Conservation (phyloP, 257 asterid species). For the Solanum paucissectum region DNA sequence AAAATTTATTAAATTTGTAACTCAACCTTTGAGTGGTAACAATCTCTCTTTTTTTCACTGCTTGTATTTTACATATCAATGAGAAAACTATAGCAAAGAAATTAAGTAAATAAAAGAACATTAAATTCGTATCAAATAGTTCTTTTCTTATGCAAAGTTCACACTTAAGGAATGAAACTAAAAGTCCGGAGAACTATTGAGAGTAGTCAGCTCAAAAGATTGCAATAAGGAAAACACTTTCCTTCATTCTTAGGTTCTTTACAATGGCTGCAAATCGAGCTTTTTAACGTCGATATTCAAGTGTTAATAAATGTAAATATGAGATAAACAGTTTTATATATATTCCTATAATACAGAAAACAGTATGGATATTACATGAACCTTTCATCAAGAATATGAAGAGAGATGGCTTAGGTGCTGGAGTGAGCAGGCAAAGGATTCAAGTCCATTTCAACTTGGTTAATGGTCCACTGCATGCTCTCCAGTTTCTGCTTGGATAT, state of each 20-base stretch:
- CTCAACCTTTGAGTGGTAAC: neutral
- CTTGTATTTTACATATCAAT: neutral
- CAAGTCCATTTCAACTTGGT: slow-evolving; percentile 95
- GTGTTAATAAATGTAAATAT: neutral
- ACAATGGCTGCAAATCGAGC: neutral
- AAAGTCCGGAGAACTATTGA: neutral
- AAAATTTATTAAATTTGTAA: neutral
- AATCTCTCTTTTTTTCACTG: neutral
- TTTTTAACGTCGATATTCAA: neutral
- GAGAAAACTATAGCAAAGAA: neutral
- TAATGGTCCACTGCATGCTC: slow-evolving; percentile 93
- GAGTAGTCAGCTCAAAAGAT: neutral
- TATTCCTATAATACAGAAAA: neutral
- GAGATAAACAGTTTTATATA: neutral
- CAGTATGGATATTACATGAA: neutral
- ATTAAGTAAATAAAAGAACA: neutral
- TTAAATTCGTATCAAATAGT: neutral
- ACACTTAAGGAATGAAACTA: neutral
- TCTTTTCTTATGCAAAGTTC: neutral
- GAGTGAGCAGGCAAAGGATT: slow-evolving; percentile 66
- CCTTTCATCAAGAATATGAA: neutral
- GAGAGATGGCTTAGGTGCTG: slow-evolving; percentile 17
- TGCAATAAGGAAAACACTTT: neutral
- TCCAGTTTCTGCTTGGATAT: slow-evolving; percentile 67
- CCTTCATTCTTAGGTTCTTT: neutral